Conservation (phyloP, 2,329 filamentous ascomycete species). For the Apiospora malaysiana region DNA sequence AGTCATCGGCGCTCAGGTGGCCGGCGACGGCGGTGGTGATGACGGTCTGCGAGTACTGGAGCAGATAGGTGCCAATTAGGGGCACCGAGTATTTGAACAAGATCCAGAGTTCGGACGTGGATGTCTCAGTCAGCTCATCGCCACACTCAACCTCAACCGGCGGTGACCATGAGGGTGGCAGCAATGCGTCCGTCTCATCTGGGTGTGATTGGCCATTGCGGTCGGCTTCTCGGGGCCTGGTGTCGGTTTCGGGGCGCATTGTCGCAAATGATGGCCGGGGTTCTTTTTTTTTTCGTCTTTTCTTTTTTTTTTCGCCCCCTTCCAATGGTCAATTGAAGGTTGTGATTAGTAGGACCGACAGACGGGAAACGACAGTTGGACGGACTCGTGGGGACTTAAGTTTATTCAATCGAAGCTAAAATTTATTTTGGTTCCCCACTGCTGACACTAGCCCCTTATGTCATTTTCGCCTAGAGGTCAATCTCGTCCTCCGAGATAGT, state of each 20-base stretch:
- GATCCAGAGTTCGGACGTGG: constrained; percentile 33
- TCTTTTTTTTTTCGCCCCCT: background rate
- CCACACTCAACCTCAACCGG: background rate
- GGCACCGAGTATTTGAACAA: constrained; percentile 50
- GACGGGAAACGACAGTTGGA: background rate
- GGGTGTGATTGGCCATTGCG: background rate
- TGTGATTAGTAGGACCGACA: background rate
- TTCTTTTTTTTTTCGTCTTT: background rate
- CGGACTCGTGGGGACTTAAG: background rate
- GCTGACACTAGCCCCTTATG: background rate
- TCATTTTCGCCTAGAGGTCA: too few relatives aligned
- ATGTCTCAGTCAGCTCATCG: constrained; percentile 15
- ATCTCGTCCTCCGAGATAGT: too few relatives aligned
- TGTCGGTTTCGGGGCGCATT: background rate
- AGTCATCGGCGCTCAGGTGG: constrained; percentile 56
- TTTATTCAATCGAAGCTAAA: background rate
- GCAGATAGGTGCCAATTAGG: constrained; percentile 57
- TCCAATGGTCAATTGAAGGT: background rate
- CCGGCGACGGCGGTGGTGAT: constrained; percentile 59
- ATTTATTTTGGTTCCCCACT: background rate
- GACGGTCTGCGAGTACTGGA: constrained; percentile 59
- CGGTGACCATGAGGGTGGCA: background rate
- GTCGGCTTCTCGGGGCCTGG: background rate
- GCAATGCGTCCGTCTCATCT: background rate
- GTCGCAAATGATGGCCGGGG: background rate